phyloP scores from a whole-genome alignment of 768 basidiomycete genomes.

The Mycena kentingensis region DNA sequence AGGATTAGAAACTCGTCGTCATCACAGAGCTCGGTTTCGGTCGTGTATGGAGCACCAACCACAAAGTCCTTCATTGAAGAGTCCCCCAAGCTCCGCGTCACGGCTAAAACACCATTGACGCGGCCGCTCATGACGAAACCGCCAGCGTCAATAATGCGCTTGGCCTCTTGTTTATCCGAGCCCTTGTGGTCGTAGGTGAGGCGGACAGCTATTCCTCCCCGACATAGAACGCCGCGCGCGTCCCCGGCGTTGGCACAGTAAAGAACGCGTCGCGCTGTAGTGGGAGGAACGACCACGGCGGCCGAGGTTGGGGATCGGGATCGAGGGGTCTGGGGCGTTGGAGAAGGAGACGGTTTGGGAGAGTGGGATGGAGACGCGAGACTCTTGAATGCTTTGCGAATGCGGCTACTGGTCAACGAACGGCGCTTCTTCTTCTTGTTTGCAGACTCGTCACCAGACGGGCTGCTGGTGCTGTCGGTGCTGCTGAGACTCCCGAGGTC shows the following conservation, averaged over 20 bases:
- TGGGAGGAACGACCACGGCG: conserved; percentile 46
- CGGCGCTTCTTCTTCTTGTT: conserved; percentile 48
- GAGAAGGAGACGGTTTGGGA: conserved; percentile 37
- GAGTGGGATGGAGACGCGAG: conserved; percentile 44
- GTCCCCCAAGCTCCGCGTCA: conserved; percentile 94
- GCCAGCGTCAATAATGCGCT: conserved; percentile 95
- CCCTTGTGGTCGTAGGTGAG: conserved; percentile 99
- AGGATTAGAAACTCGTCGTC: conserved; percentile 94
- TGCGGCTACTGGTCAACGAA: conserved; percentile 49
- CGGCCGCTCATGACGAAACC: conserved; percentile 99
- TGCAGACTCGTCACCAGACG: conserved; percentile 33
- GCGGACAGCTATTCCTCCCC: conserved; percentile 86
- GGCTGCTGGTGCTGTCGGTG: conserved; percentile 41
- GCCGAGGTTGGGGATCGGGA: conserved; percentile 33
- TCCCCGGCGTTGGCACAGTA: conserved; percentile 98
- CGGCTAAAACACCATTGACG: conserved; percentile 96
- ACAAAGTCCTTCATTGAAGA: conserved; percentile 99
- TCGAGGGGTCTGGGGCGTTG: conserved; percentile 36
- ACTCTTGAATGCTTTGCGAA: conserved; percentile 57
- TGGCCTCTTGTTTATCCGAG: conserved; percentile 94
- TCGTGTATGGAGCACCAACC: conserved; percentile 96
- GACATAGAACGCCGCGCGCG: conserved; percentile 90
- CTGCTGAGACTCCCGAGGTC: conserved; percentile 44
- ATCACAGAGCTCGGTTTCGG: conserved; percentile 89
- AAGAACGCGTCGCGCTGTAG: conserved; percentile 67